phyloP scores from a whole-genome alignment of 495 filamentous ascomycete species.

The Tuber umbilicatum region DNA sequence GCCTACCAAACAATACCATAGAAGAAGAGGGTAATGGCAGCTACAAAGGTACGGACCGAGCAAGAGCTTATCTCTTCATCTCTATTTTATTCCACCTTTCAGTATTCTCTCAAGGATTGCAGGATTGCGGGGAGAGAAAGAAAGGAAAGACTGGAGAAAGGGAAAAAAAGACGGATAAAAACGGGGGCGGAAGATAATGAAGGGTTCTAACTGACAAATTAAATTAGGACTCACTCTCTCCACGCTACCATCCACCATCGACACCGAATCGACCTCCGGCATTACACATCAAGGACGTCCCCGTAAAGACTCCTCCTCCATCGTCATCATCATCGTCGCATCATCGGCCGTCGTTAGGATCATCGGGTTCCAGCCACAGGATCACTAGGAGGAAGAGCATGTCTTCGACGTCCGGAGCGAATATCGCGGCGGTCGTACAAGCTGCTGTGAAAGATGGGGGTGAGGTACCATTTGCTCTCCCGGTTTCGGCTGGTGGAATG shows the following conservation, averaged over 20 bases:
- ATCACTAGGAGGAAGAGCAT: conserved; percentile 91
- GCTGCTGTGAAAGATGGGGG: conserved; percentile 62
- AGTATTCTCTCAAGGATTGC: background rate
- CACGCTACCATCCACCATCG: conserved; percentile 23
- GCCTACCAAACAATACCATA: conserved; percentile 4
- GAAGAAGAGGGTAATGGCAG: background rate
- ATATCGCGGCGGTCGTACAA: conserved; percentile 67
- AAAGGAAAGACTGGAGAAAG: background rate
- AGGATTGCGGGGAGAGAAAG: background rate
- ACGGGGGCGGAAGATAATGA: background rate
- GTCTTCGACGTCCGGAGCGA: conserved; percentile 66
- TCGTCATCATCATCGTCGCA: conserved; percentile 28
- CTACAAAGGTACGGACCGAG: conserved; percentile 1
- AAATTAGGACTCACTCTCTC: conserved; percentile 34
- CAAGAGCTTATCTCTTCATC: background rate
- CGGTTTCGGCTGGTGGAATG: conserved; percentile 11
- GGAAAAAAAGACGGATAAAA: background rate
- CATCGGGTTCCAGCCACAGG: conserved; percentile 72
- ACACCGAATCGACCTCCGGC: conserved; percentile 14
- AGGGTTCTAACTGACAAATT: conserved; percentile 18
- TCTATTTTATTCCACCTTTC: conserved; percentile 8
- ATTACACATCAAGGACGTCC: conserved; percentile 29
- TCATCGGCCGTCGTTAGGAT: conserved; percentile 55
- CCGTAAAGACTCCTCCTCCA: conserved; percentile 28
- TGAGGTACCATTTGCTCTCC: conserved; percentile 29